Base-by-base conservation (phyloP, 73 alveolate genomes). In the Tetrahymena elliotti region DNA sequence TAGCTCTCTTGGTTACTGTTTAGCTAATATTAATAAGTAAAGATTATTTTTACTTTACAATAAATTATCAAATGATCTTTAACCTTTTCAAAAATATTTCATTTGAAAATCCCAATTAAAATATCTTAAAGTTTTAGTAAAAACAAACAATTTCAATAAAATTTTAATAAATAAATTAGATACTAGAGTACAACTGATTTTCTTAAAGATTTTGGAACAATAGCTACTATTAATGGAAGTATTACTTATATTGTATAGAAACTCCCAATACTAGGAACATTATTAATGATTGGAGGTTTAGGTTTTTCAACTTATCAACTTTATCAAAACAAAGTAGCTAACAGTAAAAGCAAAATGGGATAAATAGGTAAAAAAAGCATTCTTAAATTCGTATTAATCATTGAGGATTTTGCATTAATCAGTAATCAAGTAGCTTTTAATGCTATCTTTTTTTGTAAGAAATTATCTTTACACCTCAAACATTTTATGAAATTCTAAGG, bases 191-290 rank as follows among this genome's bases (percentile, higher is more conserved):
- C 83, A n/a, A 94, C 93, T 22, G 95, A 94, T 38, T 94, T 94
- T 41, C 92, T 94, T 4, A 92, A 39, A 38, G 96, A 94, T 94
- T 94, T 94, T 92, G 96, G 96, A 40, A 52, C 38, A 88, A 94
- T 94, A 40, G 96, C 96, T 33, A 94, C 93, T 41, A 92, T 94
- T 2, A 94, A 94, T 94, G 96, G 96, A 24, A 47, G 95, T 34
- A 88, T 94, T 47, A 84, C 96, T 40, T 94, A 94, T 84, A 84
- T 94, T 1, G 96, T 94, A 9, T 35, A 84, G 33, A 84, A 94
- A 18, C 93, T 94, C 83, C 96, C 96, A 4, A 83, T 94, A 5
- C 83, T 94, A 18, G 96, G 96, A 33, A 84, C 93, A 11, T 52
- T 94, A 36, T 33, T 94, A 47, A 93, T 94, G n/a, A 52, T 94